Conservation (phyloP, 805 yeast genomes). For the Saccharomycopsis malanga region DNA sequence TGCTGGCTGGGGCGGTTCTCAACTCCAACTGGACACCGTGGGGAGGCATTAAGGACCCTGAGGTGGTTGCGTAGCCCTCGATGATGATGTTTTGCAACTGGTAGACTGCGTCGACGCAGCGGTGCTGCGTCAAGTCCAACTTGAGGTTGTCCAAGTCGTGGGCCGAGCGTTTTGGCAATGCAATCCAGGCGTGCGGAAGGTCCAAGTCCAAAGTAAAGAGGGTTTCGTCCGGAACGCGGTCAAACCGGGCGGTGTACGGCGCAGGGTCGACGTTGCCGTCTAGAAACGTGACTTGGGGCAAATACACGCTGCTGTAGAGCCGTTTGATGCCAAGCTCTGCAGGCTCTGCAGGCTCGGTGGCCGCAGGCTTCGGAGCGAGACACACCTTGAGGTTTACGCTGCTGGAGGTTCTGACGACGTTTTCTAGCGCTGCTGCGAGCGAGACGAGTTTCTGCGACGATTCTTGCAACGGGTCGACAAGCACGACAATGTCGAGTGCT, state of each 20-base stretch:
- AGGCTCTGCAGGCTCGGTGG: too few relatives aligned
- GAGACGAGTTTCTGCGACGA: constrained; percentile 56
- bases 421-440: constrained; percentile 36
- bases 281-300: constrained; percentile 29
- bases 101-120: constrained; percentile 38
- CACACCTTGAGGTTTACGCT: constrained; percentile 48
- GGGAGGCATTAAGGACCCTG: constrained; percentile 35
- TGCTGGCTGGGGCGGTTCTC: background rate
- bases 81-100: constrained; percentile 49
- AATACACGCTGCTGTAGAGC: constrained; percentile 46
- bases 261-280: constrained; percentile 23
- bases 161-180: constrained; percentile 41
- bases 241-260: constrained; percentile 31
- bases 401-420: constrained; percentile 28
- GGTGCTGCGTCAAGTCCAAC: constrained; percentile 32
- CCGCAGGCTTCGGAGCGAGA: constrained; percentile 47
- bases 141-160: constrained; percentile 61
- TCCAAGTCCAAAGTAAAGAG: constrained; percentile 51
- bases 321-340: constrained; percentile 44
- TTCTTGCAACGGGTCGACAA: constrained; percentile 70
- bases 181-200: constrained; percentile 64
- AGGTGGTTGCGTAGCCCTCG: constrained; percentile 55
- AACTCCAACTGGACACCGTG: constrained; percentile 44
- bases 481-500: constrained; percentile 47
- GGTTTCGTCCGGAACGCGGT: constrained; percentile 43